Percentiles rank a stretch among this genome's conserved stretches.
Evolutionary conservation across 345 rosid species (phyloP).

Genomic region (Hirschfeldia incana): DNA sequence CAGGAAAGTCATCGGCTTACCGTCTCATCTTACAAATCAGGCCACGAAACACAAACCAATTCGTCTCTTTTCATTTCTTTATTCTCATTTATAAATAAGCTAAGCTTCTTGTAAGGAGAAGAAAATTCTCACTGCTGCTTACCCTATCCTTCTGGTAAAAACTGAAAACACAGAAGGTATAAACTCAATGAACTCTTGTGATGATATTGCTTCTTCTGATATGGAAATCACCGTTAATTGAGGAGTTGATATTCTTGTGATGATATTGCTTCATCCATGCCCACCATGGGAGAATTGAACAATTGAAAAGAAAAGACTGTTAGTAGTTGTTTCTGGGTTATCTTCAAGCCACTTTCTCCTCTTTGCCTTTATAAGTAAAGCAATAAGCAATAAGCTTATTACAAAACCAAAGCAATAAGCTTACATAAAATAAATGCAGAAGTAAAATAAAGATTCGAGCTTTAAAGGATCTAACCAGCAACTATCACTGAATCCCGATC

Average conservation of each 20-base stretch:
- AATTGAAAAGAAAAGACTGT: no score
- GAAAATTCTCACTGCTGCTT: background rate
- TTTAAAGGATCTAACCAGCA: conserved; percentile 57
- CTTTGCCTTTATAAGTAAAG: conserved; percentile 59
- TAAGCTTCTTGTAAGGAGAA: background rate
- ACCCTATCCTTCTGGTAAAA: background rate
- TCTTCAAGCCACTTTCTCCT: conserved; percentile 89
- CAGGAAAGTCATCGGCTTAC: no score
- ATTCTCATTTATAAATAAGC: no score
- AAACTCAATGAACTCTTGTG: background rate
- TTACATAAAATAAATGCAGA: background rate
- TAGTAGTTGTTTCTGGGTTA: no score
- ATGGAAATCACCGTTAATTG: no score
- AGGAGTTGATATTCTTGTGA: no score
- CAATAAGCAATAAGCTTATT: background rate
- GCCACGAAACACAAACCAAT: no score
- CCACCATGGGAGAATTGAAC: no score
- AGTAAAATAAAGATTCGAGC: background rate
- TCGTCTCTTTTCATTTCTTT: no score
- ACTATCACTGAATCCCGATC: conserved; percentile 95
- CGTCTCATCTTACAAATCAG: no score
- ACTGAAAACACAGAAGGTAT: background rate
- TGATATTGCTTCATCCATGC: no score
- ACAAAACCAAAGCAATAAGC: conserved; percentile 11
- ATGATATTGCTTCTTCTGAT: no score